Evolutionary conservation across 31 red algal genomes (phyloP).

Genomic region (Porphyra umbilicalis): DNA sequence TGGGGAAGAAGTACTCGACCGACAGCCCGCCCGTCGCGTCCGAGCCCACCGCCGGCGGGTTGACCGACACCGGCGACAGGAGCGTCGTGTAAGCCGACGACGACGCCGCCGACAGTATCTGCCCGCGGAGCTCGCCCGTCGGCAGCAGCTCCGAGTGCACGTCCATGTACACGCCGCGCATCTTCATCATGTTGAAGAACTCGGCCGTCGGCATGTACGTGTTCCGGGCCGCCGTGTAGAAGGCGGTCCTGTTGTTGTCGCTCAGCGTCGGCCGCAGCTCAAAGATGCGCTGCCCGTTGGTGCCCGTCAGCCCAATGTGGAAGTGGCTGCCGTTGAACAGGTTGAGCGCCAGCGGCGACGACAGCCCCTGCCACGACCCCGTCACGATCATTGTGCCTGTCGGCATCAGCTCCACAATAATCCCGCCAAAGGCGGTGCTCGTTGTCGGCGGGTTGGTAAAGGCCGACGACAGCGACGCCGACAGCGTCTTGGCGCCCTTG

Average conservation of each 20-base stretch:
- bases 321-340: background rate
- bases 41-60: background rate
- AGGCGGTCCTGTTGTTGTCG: background rate
- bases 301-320: background rate
- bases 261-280: background rate
- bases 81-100: background rate
- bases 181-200: background rate
- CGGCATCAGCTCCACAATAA: background rate
- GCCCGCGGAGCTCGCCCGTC: background rate
- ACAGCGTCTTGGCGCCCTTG: background rate
- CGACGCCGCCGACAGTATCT: background rate
- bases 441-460: background rate
- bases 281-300: slow-evolving; percentile 1
- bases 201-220: background rate
- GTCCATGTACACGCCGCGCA: background rate
- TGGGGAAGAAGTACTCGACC: background rate
- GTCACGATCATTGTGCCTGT: background rate
- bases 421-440: background rate
- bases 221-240: background rate
- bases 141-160: background rate
- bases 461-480: background rate
- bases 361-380: background rate
- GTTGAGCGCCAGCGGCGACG: background rate
- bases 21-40: background rate
- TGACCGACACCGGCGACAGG: background rate